phyloP scores from a whole-genome alignment of 257 asterid species.

The Rehmannia glutinosa region DNA sequence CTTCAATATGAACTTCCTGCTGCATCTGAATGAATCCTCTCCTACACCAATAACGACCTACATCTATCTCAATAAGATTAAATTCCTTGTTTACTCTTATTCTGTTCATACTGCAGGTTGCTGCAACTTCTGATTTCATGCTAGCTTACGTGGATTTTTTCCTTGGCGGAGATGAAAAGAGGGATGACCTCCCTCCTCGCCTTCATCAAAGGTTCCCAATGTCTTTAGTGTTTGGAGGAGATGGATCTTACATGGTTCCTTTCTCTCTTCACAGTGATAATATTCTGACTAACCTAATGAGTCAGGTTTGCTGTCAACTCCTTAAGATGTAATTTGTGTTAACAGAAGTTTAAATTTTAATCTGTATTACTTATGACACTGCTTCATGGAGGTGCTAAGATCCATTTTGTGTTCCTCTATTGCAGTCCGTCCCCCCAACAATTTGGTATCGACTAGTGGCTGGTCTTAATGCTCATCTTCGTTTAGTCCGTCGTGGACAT shows the following conservation, averaged over 20 bases:
- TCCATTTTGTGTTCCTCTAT: conserved; percentile 12
- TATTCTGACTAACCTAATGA: conserved; percentile 70
- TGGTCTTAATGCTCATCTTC: conserved; percentile 90
- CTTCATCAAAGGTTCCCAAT: conserved; percentile 81
- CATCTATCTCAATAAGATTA: conserved; percentile 10
- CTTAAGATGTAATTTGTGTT: conserved; percentile 6
- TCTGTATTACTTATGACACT: background rate
- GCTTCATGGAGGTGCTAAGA: conserved; percentile 16
- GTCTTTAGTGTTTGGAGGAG: conserved; percentile 81
- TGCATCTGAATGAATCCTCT: background rate
- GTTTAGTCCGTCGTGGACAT: conserved; percentile 75
- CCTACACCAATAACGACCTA: background rate
- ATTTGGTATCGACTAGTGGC: conserved; percentile 84
- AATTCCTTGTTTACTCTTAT: conserved; percentile 14
- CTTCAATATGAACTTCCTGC: background rate
- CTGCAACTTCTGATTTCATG: conserved; percentile 87
- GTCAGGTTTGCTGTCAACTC: conserved; percentile 54
- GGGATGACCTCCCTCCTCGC: conserved; percentile 80
- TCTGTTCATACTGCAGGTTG: conserved; percentile 46
- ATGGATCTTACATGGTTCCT: conserved; percentile 92
- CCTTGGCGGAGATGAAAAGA: conserved; percentile 96
- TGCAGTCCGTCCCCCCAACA: conserved; percentile 88
- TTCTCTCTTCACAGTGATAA: conserved; percentile 76
- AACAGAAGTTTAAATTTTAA: conserved; percentile 3
- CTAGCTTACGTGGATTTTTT: conserved; percentile 81